Conservation (phyloP, 2,329 filamentous ascomycete species). For the Fusarium redolens region DNA sequence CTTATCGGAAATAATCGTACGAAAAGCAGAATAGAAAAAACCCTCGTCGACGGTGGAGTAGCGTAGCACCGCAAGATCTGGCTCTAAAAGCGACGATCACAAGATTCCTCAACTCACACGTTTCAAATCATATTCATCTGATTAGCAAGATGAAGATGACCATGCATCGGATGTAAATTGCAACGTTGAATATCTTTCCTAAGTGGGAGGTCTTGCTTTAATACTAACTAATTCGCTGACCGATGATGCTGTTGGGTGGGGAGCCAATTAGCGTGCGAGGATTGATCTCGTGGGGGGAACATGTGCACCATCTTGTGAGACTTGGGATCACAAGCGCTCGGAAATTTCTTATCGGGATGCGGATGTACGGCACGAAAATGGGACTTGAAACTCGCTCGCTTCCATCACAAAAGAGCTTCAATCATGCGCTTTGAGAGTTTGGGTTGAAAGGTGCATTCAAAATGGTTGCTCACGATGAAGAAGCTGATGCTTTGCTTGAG, state of each 20-base stretch:
- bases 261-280: background rate
- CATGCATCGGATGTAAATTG: background rate
- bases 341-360: background rate
- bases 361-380: constrained; percentile 8
- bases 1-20: background rate
- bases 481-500: constrained; percentile 10
- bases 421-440: background rate
- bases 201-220: background rate
- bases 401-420: background rate
- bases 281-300: constrained; percentile 16
- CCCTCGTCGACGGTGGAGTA: background rate
- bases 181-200: constrained; percentile 13
- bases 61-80: background rate
- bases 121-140: constrained; percentile 1
- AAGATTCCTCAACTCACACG: constrained; percentile 1
- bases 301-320: background rate
- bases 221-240: background rate
- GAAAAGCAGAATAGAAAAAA: background rate
- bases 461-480: constrained; percentile 18
- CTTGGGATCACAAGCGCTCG: background rate
- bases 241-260: background rate
- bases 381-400: background rate
- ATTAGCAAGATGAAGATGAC: constrained; percentile 1
- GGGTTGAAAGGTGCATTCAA: background rate
- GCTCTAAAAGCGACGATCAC: background rate